Evolutionary conservation across 768 basidiomycete genomes (phyloP), one percentile per base, ranked within the genome.

Genomic region (Tylopilus sp.): DNA sequence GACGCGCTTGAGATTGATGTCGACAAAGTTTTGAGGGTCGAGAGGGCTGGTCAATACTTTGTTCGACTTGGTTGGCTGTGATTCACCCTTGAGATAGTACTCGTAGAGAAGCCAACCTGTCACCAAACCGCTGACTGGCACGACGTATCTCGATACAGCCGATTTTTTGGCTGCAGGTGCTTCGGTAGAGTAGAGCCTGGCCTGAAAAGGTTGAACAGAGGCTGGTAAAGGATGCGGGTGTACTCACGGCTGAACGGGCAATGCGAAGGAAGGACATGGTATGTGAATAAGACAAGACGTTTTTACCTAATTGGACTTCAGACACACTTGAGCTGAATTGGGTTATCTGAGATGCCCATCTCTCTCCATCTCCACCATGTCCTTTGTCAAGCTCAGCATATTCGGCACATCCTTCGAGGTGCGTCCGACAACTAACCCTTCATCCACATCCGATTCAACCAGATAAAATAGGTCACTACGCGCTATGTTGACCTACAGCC

Each of bases 401-500:
- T 98, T 98, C 63, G 95, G 94, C 42, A 99, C 95, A 57, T 97
- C 95, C 48, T 95, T 95, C 73, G 93, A 95, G 83, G 92, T 88
- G 47, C 49, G 73, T 63, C 47, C 35, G 17, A 11, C 39, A 43
- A n/a, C 45, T 17, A 40, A 31, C 40, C 15, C 49, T 38, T 47
- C 58, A 67, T 62, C n/a, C 23, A 28, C 47, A 55, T 40, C 53
- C 45, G 58, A 62, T 61, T 42, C 48, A 43, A 43, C 35, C 51
- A 51, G 54, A 51, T 55, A 57, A 52, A 64, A 38, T 68, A 97
- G 89, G 95, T 98, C 52, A 97, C 95, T 21, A 98, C 94, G 51
- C 83, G 97, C 64, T 99, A 99, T 89, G 88, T 97, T 69, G 97
- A 99, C 75, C 85, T 99, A 11, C 95, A 98, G 66, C 95, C 95